phyloP scores from a whole-genome alignment of 148 eudicot genomes.

The Arbutus unedo region DNA sequence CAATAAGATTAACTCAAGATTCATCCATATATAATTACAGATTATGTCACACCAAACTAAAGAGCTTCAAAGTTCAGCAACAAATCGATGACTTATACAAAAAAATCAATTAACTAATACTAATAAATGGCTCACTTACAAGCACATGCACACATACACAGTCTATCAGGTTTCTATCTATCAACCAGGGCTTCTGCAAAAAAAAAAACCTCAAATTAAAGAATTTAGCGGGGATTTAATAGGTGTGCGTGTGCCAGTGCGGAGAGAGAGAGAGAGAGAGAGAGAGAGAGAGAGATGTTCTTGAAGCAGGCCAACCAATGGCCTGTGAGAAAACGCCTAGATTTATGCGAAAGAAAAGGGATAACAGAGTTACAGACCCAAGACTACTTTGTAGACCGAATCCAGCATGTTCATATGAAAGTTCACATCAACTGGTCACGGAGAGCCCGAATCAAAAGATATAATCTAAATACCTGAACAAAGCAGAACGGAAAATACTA shows the following conservation, averaged over 20 bases:
- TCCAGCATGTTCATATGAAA: slow-evolving; percentile 14
- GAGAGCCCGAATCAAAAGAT: not conserved
- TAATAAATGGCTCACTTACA: too few relatives aligned
- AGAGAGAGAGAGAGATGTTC: not conserved
- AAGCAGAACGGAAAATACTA: not conserved
- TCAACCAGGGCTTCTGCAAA: too few relatives aligned
- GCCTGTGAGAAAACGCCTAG: not conserved
- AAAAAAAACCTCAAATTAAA: not conserved
- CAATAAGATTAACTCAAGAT: not conserved
- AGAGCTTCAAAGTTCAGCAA: not conserved
- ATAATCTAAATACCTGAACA: not conserved
- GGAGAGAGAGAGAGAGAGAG: not conserved
- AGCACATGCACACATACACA: too few relatives aligned
- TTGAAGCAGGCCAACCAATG: not conserved
- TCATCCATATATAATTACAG: not conserved
- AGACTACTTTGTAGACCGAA: slow-evolving; percentile 8
- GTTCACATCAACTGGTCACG: slow-evolving; percentile 19
- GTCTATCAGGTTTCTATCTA: too few relatives aligned
- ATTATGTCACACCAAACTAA: not conserved
- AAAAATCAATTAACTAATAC: too few relatives aligned
- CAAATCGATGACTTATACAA: not conserved
- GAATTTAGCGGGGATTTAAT: not conserved
- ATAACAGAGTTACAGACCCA: not conserved
- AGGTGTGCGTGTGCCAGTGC: too few relatives aligned
- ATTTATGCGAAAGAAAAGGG: not conserved